Base-by-base conservation (phyloP, 495 filamentous ascomycete genomes). In the Hypoxylon fuscum region DNA sequence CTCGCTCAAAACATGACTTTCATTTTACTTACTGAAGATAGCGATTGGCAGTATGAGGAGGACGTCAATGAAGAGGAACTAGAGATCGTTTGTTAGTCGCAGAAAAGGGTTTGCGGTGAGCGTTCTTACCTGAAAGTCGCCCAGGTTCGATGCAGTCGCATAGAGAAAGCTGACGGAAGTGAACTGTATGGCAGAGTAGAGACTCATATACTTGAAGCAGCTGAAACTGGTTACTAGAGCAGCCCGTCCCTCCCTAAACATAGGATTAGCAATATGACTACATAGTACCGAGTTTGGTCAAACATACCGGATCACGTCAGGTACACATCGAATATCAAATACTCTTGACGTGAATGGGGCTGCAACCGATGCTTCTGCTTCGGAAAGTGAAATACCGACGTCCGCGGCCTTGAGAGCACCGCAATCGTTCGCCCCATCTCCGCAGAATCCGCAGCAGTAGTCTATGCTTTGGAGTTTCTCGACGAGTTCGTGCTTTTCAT, bases 171-270 rank as follows among this genome's bases (percentile, higher is more conserved):
- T 97, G 72, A 99, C 96, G 1, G 92, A 89, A n/a, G 92, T 96
- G 79, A 99, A 99, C 75, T 99, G 96, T 48, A 99, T 99, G 5
- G 95, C 95, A 3, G 94, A 97, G 76, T 99, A 99, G 57, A 99
- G 77, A 68, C 92, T 96, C 96, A 99, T 99, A 74, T 93, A 99
- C 75, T 99, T 99, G 79, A 99, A 99, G 78, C 96, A 99, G 76
- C 91, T 96, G 77, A 99, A 99, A 71, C 93, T 97, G 22, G 96
- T 99, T 5, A 97, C 93, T 14, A 99, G 81, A 42, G 96, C 90
- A 40, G 94, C 94, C 57, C 96, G 87, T 3, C 96, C 96, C 80
- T 99, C 96, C 21, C 90, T 90, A 57, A 15, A 38, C 14, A 64
- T 3, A 45, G 31, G 17, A 69, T 59, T 47, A 64, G 43, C n/a